Conservation (phyloP, 164 flowering plant species). For the Vitis rupestris region DNA sequence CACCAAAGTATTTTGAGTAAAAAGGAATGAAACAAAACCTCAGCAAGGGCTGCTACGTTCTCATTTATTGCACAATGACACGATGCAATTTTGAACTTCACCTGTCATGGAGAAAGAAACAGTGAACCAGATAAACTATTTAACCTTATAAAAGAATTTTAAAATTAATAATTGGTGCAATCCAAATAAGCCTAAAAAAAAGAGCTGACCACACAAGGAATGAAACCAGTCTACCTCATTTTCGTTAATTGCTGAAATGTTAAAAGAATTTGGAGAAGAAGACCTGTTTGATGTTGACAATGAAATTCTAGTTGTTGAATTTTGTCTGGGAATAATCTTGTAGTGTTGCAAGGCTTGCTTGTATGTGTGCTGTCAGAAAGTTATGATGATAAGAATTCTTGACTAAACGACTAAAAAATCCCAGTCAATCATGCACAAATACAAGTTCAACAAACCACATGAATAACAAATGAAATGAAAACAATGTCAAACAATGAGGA, state of each 20-base stretch:
- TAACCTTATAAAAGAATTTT: not conserved
- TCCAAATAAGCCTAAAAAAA: too few species aligned
- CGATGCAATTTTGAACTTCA: constrained; percentile 83
- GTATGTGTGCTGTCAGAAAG: constrained; percentile 56
- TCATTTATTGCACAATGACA: constrained; percentile 71
- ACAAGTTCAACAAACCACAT: not conserved
- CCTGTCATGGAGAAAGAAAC: constrained; percentile 40
- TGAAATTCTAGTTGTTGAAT: constrained; percentile 55
- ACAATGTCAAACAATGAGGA: constrained; percentile 1
- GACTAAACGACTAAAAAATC: not conserved
- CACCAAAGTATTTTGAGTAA: not conserved
- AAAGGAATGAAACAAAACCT: constrained; percentile 44
- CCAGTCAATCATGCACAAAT: not conserved
- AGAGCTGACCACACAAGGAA: not conserved
- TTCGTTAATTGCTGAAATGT: constrained; percentile 69
- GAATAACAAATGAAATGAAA: not conserved
- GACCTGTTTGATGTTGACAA: constrained; percentile 67
- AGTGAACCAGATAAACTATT: not conserved
- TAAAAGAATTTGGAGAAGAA: constrained; percentile 80
- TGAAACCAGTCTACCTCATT: constrained; percentile 60
- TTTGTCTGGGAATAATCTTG: constrained; percentile 75
- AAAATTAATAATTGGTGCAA: not conserved
- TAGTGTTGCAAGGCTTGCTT: constrained; percentile 89
- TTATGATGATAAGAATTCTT: not conserved
- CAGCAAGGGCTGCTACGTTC: constrained; percentile 70